Conservation (phyloP, 257 asterid species). For the Echium plantagineum region DNA sequence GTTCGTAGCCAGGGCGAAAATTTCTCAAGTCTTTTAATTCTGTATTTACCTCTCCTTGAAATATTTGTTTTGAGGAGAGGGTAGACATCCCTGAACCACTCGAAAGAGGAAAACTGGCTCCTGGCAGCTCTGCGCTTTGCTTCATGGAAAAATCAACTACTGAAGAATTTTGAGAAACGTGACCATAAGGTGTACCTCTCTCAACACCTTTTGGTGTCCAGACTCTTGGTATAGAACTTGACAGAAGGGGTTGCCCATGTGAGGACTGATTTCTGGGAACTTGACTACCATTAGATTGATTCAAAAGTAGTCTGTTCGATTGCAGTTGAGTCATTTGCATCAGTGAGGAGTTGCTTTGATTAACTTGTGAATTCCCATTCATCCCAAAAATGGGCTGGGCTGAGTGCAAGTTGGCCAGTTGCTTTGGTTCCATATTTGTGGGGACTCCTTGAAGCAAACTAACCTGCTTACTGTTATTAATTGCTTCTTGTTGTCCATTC, state of each 20-base stretch:
- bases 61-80: slow-evolving; percentile 18
- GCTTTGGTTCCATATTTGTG: slow-evolving; percentile 60
- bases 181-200: slow-evolving; percentile 17
- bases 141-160: slow-evolving; percentile 33
- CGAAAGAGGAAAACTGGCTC: slow-evolving; percentile 21
- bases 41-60: slow-evolving; percentile 22
- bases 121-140: slow-evolving; percentile 23
- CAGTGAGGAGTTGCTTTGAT: slow-evolving; percentile 19
- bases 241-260: slow-evolving; percentile 19
- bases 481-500: slow-evolving; percentile 33
- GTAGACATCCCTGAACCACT: slow-evolving; percentile 23
- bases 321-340: slow-evolving; percentile 36
- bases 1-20: slow-evolving; percentile 28
- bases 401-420: slow-evolving; percentile 42
- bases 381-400: slow-evolving; percentile 30
- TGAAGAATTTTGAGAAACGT: slow-evolving; percentile 25
- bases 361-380: slow-evolving; percentile 29
- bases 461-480: slow-evolving; percentile 30
- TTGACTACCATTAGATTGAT: slow-evolving; percentile 25
- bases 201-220: slow-evolving; percentile 21
- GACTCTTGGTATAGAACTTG: slow-evolving; percentile 19
- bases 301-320: slow-evolving; percentile 24
- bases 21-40: slow-evolving; percentile 24
- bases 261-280: slow-evolving; percentile 18
- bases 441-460: slow-evolving; percentile 67